These are phyloP conservation scores for Picochlorum sp. DNA, from an alignment of 139 green algal species.

Conservation along the genomic window DNA sequence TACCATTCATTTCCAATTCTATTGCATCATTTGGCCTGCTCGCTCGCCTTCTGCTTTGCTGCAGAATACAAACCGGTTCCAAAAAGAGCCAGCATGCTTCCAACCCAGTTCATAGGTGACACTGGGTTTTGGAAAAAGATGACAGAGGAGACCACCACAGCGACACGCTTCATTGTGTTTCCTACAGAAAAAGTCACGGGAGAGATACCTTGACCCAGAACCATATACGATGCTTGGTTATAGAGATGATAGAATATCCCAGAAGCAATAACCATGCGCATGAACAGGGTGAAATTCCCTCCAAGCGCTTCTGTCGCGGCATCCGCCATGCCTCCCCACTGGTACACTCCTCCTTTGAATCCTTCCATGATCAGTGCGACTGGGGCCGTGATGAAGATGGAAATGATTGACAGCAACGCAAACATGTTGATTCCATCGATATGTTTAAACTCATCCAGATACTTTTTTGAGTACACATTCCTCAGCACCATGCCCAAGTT, in stretches of 20 bases:
- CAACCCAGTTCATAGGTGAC: conserved; percentile 69
- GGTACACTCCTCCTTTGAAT: conserved; percentile 21
- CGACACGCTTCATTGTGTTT: conserved; percentile 93
- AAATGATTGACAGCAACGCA: conserved; percentile 75
- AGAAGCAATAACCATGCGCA: conserved; percentile 49
- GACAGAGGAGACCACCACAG: conserved; percentile 67
- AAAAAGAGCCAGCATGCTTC: conserved; percentile 66
- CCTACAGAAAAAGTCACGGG: conserved; percentile 76
- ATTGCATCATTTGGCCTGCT: conserved; percentile 35
- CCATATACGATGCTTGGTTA: conserved; percentile 86
- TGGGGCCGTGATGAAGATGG: conserved; percentile 68
- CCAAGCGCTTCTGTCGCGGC: conserved; percentile 44
- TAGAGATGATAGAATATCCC: conserved; percentile 88
- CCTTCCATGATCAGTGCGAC: conserved; percentile 56
- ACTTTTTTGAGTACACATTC: conserved; percentile 88
- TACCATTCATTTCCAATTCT: neutral
- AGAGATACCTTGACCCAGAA: conserved; percentile 70
- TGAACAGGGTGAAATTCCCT: conserved; percentile 19
- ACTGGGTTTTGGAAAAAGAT: conserved; percentile 56
- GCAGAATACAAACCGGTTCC: conserved; percentile 78
- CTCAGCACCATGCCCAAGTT: conserved; percentile 89
- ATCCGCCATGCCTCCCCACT: conserved; percentile 24
- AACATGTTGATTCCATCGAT: conserved; percentile 94
- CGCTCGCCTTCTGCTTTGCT: conserved; percentile 51
- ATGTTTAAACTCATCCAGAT: conserved; percentile 75